Conservation (phyloP, 2,329 filamentous ascomycete species). For the Fusarium multiceps region DNA sequence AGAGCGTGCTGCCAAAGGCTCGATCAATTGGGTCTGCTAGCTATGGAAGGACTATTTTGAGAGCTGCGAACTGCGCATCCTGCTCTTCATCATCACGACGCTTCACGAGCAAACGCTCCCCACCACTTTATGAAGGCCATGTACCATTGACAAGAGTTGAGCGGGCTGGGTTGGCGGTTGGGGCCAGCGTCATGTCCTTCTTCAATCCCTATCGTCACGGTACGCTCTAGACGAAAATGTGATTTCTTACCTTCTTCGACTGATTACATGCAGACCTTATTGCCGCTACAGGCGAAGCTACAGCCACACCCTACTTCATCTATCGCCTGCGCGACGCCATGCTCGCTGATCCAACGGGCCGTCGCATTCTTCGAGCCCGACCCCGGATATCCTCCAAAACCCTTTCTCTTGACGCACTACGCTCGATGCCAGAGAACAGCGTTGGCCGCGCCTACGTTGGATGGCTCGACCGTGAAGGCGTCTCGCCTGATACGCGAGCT, state of each 20-base stretch:
- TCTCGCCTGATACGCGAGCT: conserved; percentile 88
- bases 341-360: conserved; percentile 84
- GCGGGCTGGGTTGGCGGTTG: conserved; percentile 75
- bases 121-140: conserved; percentile 91
- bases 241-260: background rate
- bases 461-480: conserved; percentile 95
- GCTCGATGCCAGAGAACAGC: conserved; percentile 75
- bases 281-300: conserved; percentile 92
- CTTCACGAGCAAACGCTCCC: conserved; percentile 88
- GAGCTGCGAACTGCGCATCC: conserved; percentile 37
- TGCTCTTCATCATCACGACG: conserved; percentile 39
- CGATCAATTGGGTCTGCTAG: conserved; percentile 33
- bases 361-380: conserved; percentile 89
- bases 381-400: conserved; percentile 87
- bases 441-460: conserved; percentile 85
- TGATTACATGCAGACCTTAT: conserved; percentile 76
- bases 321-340: conserved; percentile 90
- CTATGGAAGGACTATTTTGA: conserved; percentile 24
- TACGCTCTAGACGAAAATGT: conserved; percentile 47
- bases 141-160: conserved; percentile 86
- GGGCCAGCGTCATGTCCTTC: conserved; percentile 71
- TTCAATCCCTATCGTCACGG: conserved; percentile 84
- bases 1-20: conserved; percentile 38
- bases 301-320: conserved; percentile 94
- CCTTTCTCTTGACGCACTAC: conserved; percentile 74